Evolutionary conservation across 768 basidiomycete genomes (phyloP), one percentile per base, ranked within the genome.

Genomic region (Russula emetica): DNA sequence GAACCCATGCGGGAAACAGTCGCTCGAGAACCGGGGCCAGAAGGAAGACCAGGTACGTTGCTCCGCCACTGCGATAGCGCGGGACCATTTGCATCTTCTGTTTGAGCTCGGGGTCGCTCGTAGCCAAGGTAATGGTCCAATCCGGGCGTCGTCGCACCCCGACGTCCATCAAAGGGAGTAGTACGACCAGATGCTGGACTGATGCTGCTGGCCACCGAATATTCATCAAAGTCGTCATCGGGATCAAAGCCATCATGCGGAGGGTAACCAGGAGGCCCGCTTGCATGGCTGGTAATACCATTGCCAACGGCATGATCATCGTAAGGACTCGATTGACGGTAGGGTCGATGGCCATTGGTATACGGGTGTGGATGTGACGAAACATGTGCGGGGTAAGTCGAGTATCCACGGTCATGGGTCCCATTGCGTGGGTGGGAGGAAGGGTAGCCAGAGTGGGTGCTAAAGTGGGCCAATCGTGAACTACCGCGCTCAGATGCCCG

Each of bases 191-290:
- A 87, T 5, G 81, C 70, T 0, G 80, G 72, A 32, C 75, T 72
- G 0, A 72, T 72, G 26, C 76, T 72, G 24, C 76, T 72, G 5
- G 82, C 74, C 6, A 81, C 77, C 2, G 85, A 83, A 70, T 88
- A 88, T 66, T 92, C 92, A 71, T 93, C 92, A 61, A 79, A 83
- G 2, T 91, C 89, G 65, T 89, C 88, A 42, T 90, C 89, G 2
- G 78, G 76, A 53, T 90, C 90, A 69, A 92, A 90, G 10, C 86
- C 87, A 58, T 88, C 83, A 56, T 85, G 75, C 2, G 83, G 81
- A 9, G 82, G 80, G 71, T 87, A 83, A 14, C 83, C 85, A 32
- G 80, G 77, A 1, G 83, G 80, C 2, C 82, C 84, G 64, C 66
- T 66, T 44, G 73, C 71, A 60, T 78, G 79, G 28, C 66, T 57